These are phyloP conservation scores for Plasmodium vivax DNA, from an alignment of 169 alveolate genomes.

Conservation along the genomic window DNA sequence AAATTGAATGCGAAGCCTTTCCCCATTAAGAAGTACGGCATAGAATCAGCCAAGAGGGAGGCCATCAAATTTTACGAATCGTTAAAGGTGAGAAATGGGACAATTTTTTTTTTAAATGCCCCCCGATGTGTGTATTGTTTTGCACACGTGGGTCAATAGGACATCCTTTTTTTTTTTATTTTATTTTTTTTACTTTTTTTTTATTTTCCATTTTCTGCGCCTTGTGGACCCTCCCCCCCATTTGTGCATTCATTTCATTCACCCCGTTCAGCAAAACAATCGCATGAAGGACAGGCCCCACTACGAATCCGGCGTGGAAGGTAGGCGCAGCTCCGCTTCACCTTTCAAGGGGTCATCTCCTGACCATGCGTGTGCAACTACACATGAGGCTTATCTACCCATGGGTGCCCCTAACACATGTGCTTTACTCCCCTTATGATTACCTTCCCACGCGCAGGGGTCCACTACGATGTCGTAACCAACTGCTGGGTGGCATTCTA, in stretches of 20 bases:
- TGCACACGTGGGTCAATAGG: background rate
- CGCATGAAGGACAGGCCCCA: conserved; percentile 41
- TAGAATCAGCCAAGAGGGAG: conserved; percentile 81
- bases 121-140: background rate
- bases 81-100: conserved; percentile 69
- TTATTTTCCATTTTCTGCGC: background rate
- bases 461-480: conserved; percentile 60
- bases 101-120: background rate
- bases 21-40: conserved; percentile 84
- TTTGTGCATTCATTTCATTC: background rate
- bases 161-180: background rate
- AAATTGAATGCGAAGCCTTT: conserved; percentile 86
- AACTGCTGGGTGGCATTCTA: conserved; percentile 68
- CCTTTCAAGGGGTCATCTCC: background rate
- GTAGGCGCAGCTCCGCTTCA: background rate
- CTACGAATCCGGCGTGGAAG: conserved; percentile 60
- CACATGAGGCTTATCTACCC: background rate
- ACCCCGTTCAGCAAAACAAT: conserved; percentile 10
- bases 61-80: conserved; percentile 78
- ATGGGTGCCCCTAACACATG: too few species aligned
- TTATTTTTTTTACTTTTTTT: too few species aligned
- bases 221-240: background rate
- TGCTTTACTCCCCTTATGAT: background rate
- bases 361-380: background rate
- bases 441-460: conserved; percentile 11